Conservation (phyloP, 768 basidiomycete genomes). For the Sistotremastrum niveocremeum region DNA sequence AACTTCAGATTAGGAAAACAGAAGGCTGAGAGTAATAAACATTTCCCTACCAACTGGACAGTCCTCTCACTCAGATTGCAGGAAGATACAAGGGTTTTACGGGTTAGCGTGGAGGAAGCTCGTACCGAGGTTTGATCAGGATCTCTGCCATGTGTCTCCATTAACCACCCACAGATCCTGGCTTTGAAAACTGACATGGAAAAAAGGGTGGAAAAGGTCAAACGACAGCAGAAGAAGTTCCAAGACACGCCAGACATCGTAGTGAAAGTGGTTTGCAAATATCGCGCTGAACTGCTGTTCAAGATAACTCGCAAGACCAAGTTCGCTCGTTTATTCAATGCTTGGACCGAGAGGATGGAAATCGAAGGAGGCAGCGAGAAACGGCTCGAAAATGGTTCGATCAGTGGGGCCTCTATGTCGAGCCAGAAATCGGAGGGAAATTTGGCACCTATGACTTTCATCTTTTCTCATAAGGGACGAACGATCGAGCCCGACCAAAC, state of each 20-base stretch:
- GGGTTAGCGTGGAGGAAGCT: slow-evolving; percentile 64
- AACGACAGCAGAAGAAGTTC: slow-evolving; percentile 66
- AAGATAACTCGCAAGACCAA: slow-evolving; percentile 88
- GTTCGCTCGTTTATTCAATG: slow-evolving; percentile 66
- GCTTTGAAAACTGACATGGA: slow-evolving; percentile 78
- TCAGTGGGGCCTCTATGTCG: slow-evolving; percentile 14
- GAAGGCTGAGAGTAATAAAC: slow-evolving; percentile 59
- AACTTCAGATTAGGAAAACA: slow-evolving; percentile 55
- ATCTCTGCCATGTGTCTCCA: not conserved
- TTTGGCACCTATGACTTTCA: slow-evolving; percentile 44
- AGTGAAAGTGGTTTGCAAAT: slow-evolving; percentile 78
- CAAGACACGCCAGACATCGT: slow-evolving; percentile 84
- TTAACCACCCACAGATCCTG: slow-evolving; percentile 32
- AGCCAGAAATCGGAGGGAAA: slow-evolving; percentile 9
- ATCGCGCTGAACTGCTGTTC: slow-evolving; percentile 85
- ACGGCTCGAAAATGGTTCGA: slow-evolving; percentile 29
- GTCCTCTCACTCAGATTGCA: slow-evolving; percentile 37
- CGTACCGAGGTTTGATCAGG: slow-evolving; percentile 54
- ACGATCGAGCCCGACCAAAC: slow-evolving; percentile 72
- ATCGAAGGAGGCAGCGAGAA: slow-evolving; percentile 13
- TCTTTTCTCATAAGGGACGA: slow-evolving; percentile 75
- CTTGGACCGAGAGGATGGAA: slow-evolving; percentile 87
- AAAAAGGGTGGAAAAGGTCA: slow-evolving; percentile 67
- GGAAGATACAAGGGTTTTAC: slow-evolving; percentile 68
- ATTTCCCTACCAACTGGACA: slow-evolving; percentile 3